Conservation (phyloP, 2,329 filamentous ascomycete genomes). For the Scytalidium sp. region DNA sequence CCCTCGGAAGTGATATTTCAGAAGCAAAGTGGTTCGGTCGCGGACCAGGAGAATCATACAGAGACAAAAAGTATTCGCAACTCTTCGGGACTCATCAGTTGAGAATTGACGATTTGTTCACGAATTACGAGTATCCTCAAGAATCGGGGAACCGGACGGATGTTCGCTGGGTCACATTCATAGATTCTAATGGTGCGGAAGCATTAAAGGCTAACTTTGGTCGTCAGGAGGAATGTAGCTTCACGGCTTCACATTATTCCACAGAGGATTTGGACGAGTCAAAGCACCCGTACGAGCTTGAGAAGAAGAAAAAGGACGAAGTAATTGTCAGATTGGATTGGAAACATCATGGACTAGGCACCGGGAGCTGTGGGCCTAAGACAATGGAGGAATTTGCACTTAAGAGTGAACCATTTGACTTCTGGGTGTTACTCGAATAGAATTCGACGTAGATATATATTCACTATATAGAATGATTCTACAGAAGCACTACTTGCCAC, state of each 20-base stretch:
- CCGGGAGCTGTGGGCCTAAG: constrained; percentile 58
- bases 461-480: too few relatives aligned
- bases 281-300: constrained; percentile 59
- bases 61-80: constrained; percentile 62
- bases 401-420: constrained; percentile 25
- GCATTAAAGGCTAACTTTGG: constrained; percentile 44
- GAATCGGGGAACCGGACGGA: constrained; percentile 65
- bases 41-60: constrained; percentile 64
- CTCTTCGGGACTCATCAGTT: constrained; percentile 50
- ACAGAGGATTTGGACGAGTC: constrained; percentile 50
- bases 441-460: too few relatives aligned
- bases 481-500: too few relatives aligned
- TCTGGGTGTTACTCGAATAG: constrained; percentile 4
- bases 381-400: constrained; percentile 48
- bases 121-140: constrained; percentile 66
- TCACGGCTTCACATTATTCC: constrained; percentile 54
- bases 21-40: constrained; percentile 62
- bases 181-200: constrained; percentile 22
- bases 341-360: constrained; percentile 60
- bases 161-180: constrained; percentile 55
- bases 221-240: constrained; percentile 47
- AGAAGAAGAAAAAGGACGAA: constrained; percentile 44
- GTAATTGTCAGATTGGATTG: constrained; percentile 58
- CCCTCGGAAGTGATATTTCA: constrained; percentile 33
- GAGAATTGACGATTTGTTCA: constrained; percentile 49